Evolutionary conservation across 2,329 filamentous ascomycete species (phyloP).

Genomic region (Fusarium tupiense): DNA sequence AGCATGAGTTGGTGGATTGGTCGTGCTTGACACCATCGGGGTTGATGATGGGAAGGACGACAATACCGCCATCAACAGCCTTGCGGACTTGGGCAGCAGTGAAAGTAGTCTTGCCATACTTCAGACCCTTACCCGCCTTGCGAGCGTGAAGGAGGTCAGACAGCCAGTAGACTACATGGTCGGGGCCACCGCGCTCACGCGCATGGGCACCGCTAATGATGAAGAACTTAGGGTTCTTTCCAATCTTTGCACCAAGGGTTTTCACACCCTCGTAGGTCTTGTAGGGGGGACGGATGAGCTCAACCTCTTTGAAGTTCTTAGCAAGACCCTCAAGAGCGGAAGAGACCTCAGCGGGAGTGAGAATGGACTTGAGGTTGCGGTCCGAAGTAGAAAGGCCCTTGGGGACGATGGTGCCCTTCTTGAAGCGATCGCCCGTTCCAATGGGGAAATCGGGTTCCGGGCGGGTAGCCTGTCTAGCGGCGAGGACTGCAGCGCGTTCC

Average conservation of each 20-base stretch:
- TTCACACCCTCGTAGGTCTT: constrained; percentile 55
- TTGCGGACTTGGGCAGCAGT: constrained; percentile 61
- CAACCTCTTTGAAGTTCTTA: constrained; percentile 49
- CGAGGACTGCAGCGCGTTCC: constrained; percentile 15
- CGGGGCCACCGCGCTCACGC: constrained; percentile 66
- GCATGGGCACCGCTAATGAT: constrained; percentile 65
- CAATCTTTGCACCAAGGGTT: constrained; percentile 55
- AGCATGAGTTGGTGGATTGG: constrained; percentile 59
- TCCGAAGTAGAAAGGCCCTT: constrained; percentile 48
- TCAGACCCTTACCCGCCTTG: constrained; percentile 58
- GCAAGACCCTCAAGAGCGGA: constrained; percentile 56
- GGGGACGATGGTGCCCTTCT: constrained; percentile 50
- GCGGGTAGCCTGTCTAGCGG: constrained; percentile 25
- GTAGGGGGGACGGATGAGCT: constrained; percentile 54
- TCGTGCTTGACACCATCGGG: constrained; percentile 64
- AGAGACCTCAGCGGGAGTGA: constrained; percentile 57
- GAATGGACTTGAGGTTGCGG: constrained; percentile 53
- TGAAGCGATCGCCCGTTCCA: constrained; percentile 55
- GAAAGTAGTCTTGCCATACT: constrained; percentile 62
- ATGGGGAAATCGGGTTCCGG: constrained; percentile 47
- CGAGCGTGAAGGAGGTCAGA: constrained; percentile 65
- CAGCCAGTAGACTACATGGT: constrained; percentile 67
- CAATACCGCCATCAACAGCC: constrained; percentile 62
- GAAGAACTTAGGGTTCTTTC: constrained; percentile 59
- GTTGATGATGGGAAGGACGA: constrained; percentile 63